These are phyloP conservation scores for Aspergillus nomiae DNA, from an alignment of 2,329 filamentous ascomycete species.

Conservation along the genomic window DNA sequence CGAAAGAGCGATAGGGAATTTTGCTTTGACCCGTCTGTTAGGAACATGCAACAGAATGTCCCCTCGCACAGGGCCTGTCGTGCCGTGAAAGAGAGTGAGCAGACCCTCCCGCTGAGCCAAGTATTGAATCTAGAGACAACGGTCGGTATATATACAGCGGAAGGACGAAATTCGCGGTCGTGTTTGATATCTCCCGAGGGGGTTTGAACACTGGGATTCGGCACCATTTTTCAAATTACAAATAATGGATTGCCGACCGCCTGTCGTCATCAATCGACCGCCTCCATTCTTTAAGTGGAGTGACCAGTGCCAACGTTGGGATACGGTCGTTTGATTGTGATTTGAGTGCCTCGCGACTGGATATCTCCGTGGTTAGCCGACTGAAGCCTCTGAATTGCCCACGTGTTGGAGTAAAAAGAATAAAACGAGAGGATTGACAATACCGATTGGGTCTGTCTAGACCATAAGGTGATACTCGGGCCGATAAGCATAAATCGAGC, in stretches of 20 bases:
- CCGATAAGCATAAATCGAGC: neutral
- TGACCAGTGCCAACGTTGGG: neutral
- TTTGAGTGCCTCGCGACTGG: neutral
- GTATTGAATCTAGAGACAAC: neutral
- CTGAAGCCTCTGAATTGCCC: neutral
- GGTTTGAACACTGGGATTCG: neutral
- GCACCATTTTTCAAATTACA: neutral
- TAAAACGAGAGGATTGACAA: neutral
- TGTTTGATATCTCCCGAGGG: neutral
- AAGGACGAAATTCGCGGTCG: neutral
- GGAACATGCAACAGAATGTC: neutral
- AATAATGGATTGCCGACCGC: slow-evolving; percentile 10
- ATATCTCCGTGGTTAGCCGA: neutral
- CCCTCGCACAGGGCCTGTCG: neutral
- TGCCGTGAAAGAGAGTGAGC: neutral
- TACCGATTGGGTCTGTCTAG: neutral
- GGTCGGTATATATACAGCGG: neutral
- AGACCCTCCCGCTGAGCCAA: neutral
- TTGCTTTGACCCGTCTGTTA: neutral
- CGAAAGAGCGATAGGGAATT: slow-evolving; percentile 6
- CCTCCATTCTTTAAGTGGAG: neutral
- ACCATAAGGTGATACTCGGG: neutral
- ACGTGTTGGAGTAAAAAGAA: neutral
- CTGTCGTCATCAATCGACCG: slow-evolving; percentile 12
- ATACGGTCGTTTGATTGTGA: neutral